Base-by-base conservation (phyloP, 805 yeast species). In the Metschnikowia hibisci region DNA sequence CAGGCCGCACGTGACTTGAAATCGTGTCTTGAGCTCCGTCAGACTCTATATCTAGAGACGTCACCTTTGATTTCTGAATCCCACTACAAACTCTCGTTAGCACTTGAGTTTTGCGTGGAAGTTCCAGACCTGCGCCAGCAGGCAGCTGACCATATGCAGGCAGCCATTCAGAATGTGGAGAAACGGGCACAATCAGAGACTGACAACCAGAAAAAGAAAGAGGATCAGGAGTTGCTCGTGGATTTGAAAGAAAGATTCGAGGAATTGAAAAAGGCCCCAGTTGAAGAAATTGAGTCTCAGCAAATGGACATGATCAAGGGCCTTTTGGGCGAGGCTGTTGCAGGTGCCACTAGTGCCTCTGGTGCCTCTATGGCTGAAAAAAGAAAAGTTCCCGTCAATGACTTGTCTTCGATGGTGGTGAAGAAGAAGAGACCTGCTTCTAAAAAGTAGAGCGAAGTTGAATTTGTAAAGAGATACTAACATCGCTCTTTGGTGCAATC, bases 51-150 rank as follows among this genome's bases (percentile, higher is more conserved):
- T 54, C 58, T 59, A 2, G 61, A 63, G n/a, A 62, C 66, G 7
- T 75, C 85, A 2, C 69, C 84, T 2, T 63, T 81, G 34, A 69
- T 87, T 8, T 81, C 90, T 13, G 96, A 88, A 60, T 81, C 88
- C 0, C 85, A 85, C 61, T 89, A 82, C 67, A 87, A 86, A 62
- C 68, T 87, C 31, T 83, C 95, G 0, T 67, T 88, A 39, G 93
- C 96, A 0, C 67, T 78, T 44, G 96, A 89, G 55, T 83, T 85
- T 53, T 67, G 77, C 44, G 71, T 72, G n/a, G 85, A 77, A 34
- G 75, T 74, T 50, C 71, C 73, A 0, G 51, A 54, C 0, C 66
- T 74, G 53, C 74, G 76, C 42, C 56, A 61, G 6, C 66, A 70
- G 50, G 85, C 88, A 6, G 71, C 78, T 3, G 70, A 71, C 1